Base-by-base conservation (phyloP, 495 filamentous ascomycete species). In the Margaritispora aquatica region DNA sequence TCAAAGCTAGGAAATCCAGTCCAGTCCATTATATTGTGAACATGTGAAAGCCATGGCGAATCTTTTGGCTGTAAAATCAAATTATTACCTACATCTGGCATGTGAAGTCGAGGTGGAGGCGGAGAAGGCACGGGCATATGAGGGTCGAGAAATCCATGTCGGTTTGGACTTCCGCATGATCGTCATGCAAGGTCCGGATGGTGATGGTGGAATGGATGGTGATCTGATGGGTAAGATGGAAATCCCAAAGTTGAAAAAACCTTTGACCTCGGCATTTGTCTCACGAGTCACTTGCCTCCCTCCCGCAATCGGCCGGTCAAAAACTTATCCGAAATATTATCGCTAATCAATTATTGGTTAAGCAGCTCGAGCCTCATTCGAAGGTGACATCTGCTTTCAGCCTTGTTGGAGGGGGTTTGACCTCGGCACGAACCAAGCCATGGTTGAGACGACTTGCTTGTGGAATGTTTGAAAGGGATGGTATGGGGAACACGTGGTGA, bases 131-230 rank as follows among this genome's bases (percentile, higher is more conserved):
- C n/a, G n/a, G n/a, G n/a, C n/a, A n/a, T n/a, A n/a, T n/a, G n/a
- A 48, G 44, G 44, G 21, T 48, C 44, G 49, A 9, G 23, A 5
- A 51, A n/a, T 19, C 13, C 22, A 44, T 44, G 38, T 17, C 17
- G 3, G 5, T 34, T 5, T 15, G 11, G 38, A 3, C 38, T 44
- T 44, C 38, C 51, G 22, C 24, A 53, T 29, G 51, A 53, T 53
- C 51, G 22, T 53, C 51, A 53, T 53, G 51, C 51, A 53, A 53
- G 51, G 51, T 27, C 51, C 51, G 51, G 23, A 27, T 27, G 26
- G 26, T n/a, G n/a, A n/a, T n/a, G n/a, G n/a, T n/a, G n/a, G n/a
- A n/a, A n/a, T n/a, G n/a, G n/a, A n/a, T n/a, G n/a, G n/a, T n/a
- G n/a, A n/a, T n/a, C n/a, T n/a, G n/a, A n/a, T n/a, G n/a, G n/a